Base-by-base conservation (phyloP, 305 asterid genomes). In the Lippia alba region DNA sequence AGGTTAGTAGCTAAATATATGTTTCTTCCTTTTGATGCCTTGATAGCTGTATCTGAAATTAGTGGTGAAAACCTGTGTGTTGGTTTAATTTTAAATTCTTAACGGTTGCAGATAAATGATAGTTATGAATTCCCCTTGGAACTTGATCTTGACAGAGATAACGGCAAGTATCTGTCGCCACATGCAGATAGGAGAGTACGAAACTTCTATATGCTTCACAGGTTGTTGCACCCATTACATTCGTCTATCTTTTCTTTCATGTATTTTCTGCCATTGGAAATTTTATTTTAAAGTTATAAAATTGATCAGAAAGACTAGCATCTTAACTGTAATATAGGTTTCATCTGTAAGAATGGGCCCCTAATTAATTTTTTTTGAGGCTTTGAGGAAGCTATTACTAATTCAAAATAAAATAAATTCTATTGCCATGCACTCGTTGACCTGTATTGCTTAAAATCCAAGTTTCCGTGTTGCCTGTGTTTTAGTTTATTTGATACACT, bases 71-170 rank as follows among this genome's bases (percentile, higher is more conserved):
- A 24, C 30, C 30, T 24, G 30, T 24, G 30, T 24, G 1, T 24
- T 24, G 30, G 30, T 24, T 24, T 24, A 24, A 24, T 24, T 24
- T 24, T 19, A 17, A 24, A 3, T 36, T 5, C 53, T 69, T 66
- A 59, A 55, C 51, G 71, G 50, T 62, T 80, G 81, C 91, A 95
- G 99, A 95, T 95, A 76, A 95, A 95, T 84, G 99, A 95, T 68
- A 92, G 99, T 61, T 92, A 95, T 85, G 99, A 95, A 76, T 95
- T 95, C 71, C 98, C 97, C 17, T 82, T 92, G 80, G 96, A 95
- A 85, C 97, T 95, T 65, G 98, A 95, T 77, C 97, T 95, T 73
- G 99, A 95, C 78, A 86, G 89, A 79, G 98, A 87, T 65, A 78
- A 90, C 62, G 97, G 99, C 33, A 95, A 95, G 81, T 95, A 95